Conservation (phyloP, 805 yeast species). For the Candida rishiriensis region DNA sequence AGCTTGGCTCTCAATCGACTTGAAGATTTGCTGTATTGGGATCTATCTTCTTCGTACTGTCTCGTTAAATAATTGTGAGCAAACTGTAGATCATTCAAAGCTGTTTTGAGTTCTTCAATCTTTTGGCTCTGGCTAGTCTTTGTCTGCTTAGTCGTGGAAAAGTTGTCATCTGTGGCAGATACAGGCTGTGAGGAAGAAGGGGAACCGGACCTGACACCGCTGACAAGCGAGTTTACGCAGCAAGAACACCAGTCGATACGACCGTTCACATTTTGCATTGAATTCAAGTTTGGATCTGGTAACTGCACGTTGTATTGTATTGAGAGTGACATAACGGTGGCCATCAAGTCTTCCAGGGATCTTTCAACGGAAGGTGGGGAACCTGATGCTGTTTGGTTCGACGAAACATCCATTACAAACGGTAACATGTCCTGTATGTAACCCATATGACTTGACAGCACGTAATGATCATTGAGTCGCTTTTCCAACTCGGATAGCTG, state of each 20-base stretch:
- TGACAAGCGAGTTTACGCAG: constrained; percentile 21
- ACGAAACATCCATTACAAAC: background rate
- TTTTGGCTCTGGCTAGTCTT: background rate
- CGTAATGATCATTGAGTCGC: constrained; percentile 36
- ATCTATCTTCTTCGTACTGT: constrained; percentile 64
- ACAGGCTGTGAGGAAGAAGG: constrained; percentile 2
- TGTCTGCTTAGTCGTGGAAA: background rate
- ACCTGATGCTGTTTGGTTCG: background rate
- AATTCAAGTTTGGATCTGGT: constrained; percentile 29
- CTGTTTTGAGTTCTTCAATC: constrained; percentile 35
- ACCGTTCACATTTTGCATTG: constrained; percentile 19
- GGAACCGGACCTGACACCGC: constrained; percentile 7
- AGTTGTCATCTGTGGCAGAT: no score
- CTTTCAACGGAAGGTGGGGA: constrained; percentile 13
- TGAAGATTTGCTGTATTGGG: constrained; percentile 47
- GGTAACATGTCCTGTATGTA: constrained; percentile 34
- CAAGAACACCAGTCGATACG: constrained; percentile 28
- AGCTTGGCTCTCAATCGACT: constrained; percentile 51
- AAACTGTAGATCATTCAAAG: constrained; percentile 63
- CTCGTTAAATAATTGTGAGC: constrained; percentile 66
- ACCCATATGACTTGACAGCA: constrained; percentile 42
- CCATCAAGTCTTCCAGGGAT: constrained; percentile 40
- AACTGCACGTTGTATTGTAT: constrained; percentile 38
- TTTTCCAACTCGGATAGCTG: constrained; percentile 6
- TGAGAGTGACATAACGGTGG: constrained; percentile 44